Conservation (phyloP, 495 filamentous ascomycete genomes). For the Penicilliopsis zonata region DNA sequence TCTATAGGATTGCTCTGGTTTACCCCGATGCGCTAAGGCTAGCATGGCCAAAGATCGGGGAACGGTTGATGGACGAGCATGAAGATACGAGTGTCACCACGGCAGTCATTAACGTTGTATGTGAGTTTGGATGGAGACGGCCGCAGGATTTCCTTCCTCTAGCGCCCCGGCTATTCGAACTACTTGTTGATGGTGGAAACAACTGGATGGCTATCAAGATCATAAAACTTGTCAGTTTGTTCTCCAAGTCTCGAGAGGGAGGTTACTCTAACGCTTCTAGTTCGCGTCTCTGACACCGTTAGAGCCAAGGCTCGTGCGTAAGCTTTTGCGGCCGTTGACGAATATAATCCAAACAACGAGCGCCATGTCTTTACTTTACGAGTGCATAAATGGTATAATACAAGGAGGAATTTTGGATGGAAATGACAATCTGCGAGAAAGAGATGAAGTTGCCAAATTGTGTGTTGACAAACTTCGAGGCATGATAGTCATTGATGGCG, state of each 20-base stretch:
- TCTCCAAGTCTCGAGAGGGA: too few species aligned
- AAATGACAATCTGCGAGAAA: conserved; percentile 60
- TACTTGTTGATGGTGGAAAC: conserved; percentile 85
- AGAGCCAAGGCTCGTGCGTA: conserved; percentile 81
- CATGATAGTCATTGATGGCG: conserved; percentile 86
- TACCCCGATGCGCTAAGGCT: conserved; percentile 88
- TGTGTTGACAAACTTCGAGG: conserved; percentile 87
- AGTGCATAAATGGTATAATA: conserved; percentile 97
- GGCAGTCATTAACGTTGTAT: conserved; percentile 91
- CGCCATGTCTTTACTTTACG: conserved; percentile 93
- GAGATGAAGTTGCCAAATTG: conserved; percentile 84
- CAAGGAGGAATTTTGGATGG: conserved; percentile 86
- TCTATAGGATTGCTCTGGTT: conserved; percentile 84
- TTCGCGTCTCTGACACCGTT: conserved; percentile 92
- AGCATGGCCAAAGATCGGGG: conserved; percentile 94
- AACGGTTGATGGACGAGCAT: conserved; percentile 76
- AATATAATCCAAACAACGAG: conserved; percentile 87
- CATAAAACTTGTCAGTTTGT: conserved; percentile 71
- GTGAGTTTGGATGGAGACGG: conserved; percentile 87
- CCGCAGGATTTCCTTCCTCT: conserved; percentile 89
- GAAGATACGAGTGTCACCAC: conserved; percentile 92
- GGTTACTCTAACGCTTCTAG: conserved; percentile 28
- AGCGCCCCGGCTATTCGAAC: conserved; percentile 80
- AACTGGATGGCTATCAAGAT: conserved; percentile 99
- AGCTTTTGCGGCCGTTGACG: conserved; percentile 88